Conservation (phyloP, 2,329 filamentous ascomycete genomes). For the Magnaporthiopsis rhizophila region DNA sequence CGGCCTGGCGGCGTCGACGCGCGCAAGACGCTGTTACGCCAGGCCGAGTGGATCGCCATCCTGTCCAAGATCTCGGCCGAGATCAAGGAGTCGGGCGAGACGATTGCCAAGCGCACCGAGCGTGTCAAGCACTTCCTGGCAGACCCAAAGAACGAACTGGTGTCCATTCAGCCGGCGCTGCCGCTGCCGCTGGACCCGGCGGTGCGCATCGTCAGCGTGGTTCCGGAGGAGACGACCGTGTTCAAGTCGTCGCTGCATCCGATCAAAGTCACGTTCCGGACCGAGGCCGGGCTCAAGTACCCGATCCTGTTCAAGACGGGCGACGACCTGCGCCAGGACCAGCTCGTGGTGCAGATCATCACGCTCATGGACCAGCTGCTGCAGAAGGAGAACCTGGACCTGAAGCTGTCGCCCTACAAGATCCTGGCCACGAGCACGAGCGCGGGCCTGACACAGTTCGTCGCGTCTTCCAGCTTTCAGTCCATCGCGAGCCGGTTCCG, state of each 20-base stretch:
- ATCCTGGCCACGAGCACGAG: constrained; percentile 88
- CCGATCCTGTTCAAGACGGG: constrained; percentile 96
- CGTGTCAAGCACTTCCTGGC: constrained; percentile 75
- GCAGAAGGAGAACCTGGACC: constrained; percentile 90
- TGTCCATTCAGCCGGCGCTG: constrained; percentile 75
- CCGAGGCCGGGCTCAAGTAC: constrained; percentile 67
- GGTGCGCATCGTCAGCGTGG: constrained; percentile 68
- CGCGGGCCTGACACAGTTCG: constrained; percentile 88
- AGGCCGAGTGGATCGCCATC: constrained; percentile 83
- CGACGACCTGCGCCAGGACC: constrained; percentile 92
- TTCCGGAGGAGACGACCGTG: constrained; percentile 77
- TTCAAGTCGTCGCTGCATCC: constrained; percentile 95
- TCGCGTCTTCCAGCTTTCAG: constrained; percentile 78
- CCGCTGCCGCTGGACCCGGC: constrained; percentile 84
- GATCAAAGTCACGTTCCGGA: constrained; percentile 85
- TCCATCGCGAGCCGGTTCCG: constrained; percentile 79
- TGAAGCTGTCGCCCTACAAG: constrained; percentile 92
- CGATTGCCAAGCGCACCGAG: constrained; percentile 73
- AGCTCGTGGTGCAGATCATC: constrained; percentile 94
- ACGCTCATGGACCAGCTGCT: constrained; percentile 95
- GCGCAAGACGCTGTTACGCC: constrained; percentile 69
- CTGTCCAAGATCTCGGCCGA: constrained; percentile 85
- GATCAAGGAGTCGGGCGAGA: constrained; percentile 71
- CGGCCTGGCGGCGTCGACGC: constrained; percentile 62
- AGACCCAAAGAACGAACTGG: constrained; percentile 84